Conservation (phyloP, 2,329 filamentous ascomycete genomes). For the Penicillium sp. region DNA sequence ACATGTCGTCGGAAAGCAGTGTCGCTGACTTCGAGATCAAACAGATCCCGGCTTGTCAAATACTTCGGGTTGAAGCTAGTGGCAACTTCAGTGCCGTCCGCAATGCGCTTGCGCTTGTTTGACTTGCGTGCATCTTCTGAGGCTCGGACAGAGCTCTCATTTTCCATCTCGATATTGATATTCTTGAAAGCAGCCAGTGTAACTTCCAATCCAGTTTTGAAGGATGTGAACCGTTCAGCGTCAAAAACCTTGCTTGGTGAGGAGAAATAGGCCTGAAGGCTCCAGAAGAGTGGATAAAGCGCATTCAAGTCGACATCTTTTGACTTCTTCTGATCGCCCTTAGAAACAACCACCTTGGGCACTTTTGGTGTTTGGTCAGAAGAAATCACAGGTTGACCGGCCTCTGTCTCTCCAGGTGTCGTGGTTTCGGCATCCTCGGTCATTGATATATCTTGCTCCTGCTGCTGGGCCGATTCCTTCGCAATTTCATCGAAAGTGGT, state of each 20-base stretch:
- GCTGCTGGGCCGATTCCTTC: slow-evolving; percentile 38
- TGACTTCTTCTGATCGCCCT: slow-evolving; percentile 17
- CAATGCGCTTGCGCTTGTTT: slow-evolving; percentile 68
- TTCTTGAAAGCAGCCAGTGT: slow-evolving; percentile 74
- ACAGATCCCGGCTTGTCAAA: slow-evolving; percentile 92
- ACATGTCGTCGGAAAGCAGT: slow-evolving; percentile 92
- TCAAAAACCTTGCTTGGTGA: slow-evolving; percentile 83
- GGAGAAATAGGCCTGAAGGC: slow-evolving; percentile 86
- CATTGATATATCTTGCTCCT: slow-evolving; percentile 67
- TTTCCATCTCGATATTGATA: slow-evolving; percentile 66
- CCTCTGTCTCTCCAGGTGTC: slow-evolving; percentile 32
- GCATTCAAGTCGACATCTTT: slow-evolving; percentile 64
- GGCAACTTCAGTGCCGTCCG: slow-evolving; percentile 61
- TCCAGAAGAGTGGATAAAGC: slow-evolving; percentile 92
- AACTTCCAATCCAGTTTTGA: slow-evolving; percentile 62
- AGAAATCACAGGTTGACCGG: slow-evolving; percentile 19
- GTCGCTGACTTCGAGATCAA: slow-evolving; percentile 94
- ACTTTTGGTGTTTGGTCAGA: slow-evolving; percentile 17
- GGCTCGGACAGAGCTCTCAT: slow-evolving; percentile 58
- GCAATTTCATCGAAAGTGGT: slow-evolving; percentile 72
- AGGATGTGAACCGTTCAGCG: slow-evolving; percentile 61
- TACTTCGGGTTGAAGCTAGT: slow-evolving; percentile 96
- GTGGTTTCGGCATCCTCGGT: slow-evolving; percentile 41
- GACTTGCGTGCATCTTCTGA: slow-evolving; percentile 64
- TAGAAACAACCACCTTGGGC: slow-evolving; percentile 31